Evolutionary conservation across 805 yeast species (phyloP).

Genomic region (Komagataella phaffii): DNA sequence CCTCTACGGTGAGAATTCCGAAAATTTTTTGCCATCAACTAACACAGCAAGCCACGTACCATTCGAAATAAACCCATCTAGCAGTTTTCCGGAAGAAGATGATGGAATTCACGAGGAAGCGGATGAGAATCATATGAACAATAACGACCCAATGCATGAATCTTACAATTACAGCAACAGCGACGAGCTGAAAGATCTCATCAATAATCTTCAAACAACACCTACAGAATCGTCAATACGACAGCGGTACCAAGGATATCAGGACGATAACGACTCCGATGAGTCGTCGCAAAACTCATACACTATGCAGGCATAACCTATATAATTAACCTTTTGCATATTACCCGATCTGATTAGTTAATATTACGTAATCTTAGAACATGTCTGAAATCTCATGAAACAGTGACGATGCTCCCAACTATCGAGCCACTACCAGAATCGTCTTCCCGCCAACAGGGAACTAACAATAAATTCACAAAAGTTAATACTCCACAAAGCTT

Average conservation of each 20-base stretch:
- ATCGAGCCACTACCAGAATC: background rate
- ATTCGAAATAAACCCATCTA: background rate
- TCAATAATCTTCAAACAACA: slow-evolving; percentile 50
- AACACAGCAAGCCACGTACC: background rate
- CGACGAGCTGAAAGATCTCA: slow-evolving; percentile 53
- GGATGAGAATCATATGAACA: background rate
- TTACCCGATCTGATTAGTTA: background rate
- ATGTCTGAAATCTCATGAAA: background rate
- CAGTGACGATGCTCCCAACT: background rate
- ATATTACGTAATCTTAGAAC: background rate
- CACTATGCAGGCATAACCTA: background rate
- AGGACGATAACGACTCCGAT: background rate
- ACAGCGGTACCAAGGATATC: background rate
- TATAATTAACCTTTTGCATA: background rate
- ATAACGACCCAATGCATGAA: background rate
- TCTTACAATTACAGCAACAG: background rate
- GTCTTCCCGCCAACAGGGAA: background rate
- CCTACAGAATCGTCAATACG: slow-evolving; percentile 31
- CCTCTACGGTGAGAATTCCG: background rate
- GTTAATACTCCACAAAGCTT: too few relatives aligned
- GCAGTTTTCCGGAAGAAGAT: background rate
- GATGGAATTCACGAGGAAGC: background rate
- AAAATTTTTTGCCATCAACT: background rate
- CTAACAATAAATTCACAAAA: background rate
- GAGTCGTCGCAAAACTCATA: background rate